Evolutionary conservation across 768 basidiomycete species (phyloP).

Genomic region (Tulasnella sp.): DNA sequence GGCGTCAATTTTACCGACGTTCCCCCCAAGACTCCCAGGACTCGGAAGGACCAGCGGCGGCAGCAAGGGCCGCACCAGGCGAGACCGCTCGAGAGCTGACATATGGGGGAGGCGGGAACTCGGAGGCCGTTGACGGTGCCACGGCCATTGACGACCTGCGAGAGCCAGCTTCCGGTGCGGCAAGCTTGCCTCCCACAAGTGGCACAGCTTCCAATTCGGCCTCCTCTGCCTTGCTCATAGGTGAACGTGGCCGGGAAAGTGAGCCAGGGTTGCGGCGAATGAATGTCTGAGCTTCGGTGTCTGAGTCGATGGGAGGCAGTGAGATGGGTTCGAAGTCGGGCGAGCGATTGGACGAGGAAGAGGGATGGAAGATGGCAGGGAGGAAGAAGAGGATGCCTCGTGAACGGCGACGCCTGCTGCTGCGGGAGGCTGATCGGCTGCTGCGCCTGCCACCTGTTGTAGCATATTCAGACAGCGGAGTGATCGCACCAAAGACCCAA

Average conservation of each 20-base stretch:
- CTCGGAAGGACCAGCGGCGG: neutral
- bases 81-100: neutral
- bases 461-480: slow-evolving; percentile 14
- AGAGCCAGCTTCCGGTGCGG: neutral
- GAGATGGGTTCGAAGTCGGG: slow-evolving; percentile 15
- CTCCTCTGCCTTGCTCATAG: slow-evolving; percentile 7
- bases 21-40: slow-evolving; percentile 15
- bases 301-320: slow-evolving; percentile 4
- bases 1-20: neutral
- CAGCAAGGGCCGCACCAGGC: slow-evolving; percentile 4
- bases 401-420: slow-evolving; percentile 42
- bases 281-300: neutral
- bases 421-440: slow-evolving; percentile 42
- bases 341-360: neutral
- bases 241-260: slow-evolving; percentile 4
- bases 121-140: neutral
- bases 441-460: slow-evolving; percentile 32
- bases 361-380: slow-evolving; percentile 67
- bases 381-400: slow-evolving; percentile 75
- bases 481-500: slow-evolving; percentile 39
- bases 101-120: slow-evolving; percentile 12
- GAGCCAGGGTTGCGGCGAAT: neutral
- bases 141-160: neutral
- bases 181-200: neutral
- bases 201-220: slow-evolving; percentile 1